Evolutionary conservation across 2,329 filamentous ascomycete species (phyloP).

Genomic region (Helotiales sp.): DNA sequence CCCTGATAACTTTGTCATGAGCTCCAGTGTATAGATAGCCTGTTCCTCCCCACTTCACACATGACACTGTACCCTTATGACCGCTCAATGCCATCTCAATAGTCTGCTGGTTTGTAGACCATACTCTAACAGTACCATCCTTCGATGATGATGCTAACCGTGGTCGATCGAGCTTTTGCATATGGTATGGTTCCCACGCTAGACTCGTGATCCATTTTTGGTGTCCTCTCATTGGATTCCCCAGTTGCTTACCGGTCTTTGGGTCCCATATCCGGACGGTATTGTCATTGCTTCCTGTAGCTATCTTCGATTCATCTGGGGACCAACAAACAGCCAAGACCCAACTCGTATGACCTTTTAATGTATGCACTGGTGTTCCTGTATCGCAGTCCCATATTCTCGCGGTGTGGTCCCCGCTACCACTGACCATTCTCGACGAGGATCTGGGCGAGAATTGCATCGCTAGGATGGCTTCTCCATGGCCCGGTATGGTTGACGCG

Average conservation of each 20-base stretch:
- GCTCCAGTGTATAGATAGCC: conserved; percentile 81
- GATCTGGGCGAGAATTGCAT: conserved; percentile 81
- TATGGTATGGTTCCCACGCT: conserved; percentile 91
- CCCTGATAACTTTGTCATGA: conserved; percentile 88
- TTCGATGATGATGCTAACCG: conserved; percentile 86
- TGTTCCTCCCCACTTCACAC: conserved; percentile 92
- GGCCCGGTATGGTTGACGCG: conserved; percentile 83
- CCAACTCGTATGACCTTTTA: conserved; percentile 88
- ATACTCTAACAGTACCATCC: conserved; percentile 84
- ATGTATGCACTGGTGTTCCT: conserved; percentile 80
- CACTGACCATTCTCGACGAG: conserved; percentile 79
- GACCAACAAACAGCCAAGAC: conserved; percentile 86
- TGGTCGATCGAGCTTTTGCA: conserved; percentile 71
- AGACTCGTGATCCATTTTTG: conserved; percentile 85
- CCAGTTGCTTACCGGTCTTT: conserved; percentile 72
- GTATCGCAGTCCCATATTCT: conserved; percentile 95
- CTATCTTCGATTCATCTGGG: conserved; percentile 77
- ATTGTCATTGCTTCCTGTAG: conserved; percentile 92
- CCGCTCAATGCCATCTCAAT: conserved; percentile 83
- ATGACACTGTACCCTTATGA: conserved; percentile 86
- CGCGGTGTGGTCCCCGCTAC: conserved; percentile 87
- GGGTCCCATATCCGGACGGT: conserved; percentile 89
- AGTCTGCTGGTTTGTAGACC: conserved; percentile 75
- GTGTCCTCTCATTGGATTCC: conserved; percentile 75
- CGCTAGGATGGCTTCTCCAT: conserved; percentile 86